Base-by-base conservation (phyloP, 352 stramenopile genomes). In the Globisporangium nodosum region DNA sequence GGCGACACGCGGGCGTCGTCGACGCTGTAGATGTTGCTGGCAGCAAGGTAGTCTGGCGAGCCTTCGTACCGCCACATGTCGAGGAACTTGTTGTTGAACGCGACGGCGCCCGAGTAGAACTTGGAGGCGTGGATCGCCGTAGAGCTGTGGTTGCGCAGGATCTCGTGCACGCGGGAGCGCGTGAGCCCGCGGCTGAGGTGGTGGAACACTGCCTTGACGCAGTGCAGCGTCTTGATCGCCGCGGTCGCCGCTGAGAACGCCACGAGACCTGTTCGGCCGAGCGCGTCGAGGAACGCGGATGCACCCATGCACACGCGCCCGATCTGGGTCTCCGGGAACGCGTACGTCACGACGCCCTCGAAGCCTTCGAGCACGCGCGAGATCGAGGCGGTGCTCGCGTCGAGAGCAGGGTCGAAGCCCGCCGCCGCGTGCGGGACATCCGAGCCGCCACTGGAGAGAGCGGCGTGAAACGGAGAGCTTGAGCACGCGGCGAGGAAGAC, bases 11-110 rank as follows among this genome's bases (percentile, higher is more conserved):
- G 63, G 8, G 61, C 52, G 27, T 60, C 53, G 1, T 53, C 52
- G 12, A 62, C 71, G 7, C 50, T 57, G 40, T 68, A 68, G n/a
- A 65, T 64, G 21, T 73, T 67, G 16, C 76, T 66, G 3, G 74
- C 77, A 1, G 74, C 81, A 21, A 92, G 64, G 55, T 92, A 92
- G 64, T 92, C 82, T 0, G 80, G 81, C 3, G 79, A 92, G 21
- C 78, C 82, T 70, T 92, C 82, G 53, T 87, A 81, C 18, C 78
- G 69, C 82, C 82, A 92, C 77, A 90, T 87, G 56, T 88, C 80
- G 39, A 92, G 70, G 45, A 90, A 92, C 48, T 79, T 82, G 68
- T 87, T 87, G 62, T 74, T 88, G 66, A 92, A 90, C n/a, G 74
- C 64, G 30, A 89, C 78, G 5, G 77, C 85, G 24, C 82, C 80